Base-by-base conservation (phyloP, 345 rosid species). In the Anastatica hierochuntica region DNA sequence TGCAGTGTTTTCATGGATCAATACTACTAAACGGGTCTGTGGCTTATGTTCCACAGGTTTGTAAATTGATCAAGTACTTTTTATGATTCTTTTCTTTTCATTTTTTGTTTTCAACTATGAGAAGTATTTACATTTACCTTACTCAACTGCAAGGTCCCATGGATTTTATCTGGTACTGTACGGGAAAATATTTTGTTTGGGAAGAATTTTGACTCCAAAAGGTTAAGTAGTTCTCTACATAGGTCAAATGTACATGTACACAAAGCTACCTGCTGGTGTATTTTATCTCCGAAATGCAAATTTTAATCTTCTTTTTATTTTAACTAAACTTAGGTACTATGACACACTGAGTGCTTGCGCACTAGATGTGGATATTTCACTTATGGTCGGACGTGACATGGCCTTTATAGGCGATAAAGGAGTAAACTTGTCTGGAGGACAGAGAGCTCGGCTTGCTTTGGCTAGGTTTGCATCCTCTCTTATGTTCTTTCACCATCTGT, bases 41-140 rank as follows among this genome's bases (percentile, higher is more conserved):
- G 14, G 87, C 87, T 56, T 90, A 86, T 58, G 96, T 87, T 33
- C 88, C 98, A 14, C 98, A 86, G 98, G 98, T 90, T 50, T 60
- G 49, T 59, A 55, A 15, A 42, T 33, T 60, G 14, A 55, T 26
- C 45, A 51, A 43, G 14, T 3, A 49, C 15, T 39, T 35, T 38
- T 39, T 53, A 45, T 68, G 14, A 12, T 38, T 46, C 34, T 10
- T 49, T 47, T 46, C 18, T 27, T 42, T n/a, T n/a, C n/a, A n/a
- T n/a, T n/a, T n/a, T n/a, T 19, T 50, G 51, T 31, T 43, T 34
- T 33, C 50, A 55, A 53, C 23, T 68, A 10, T 45, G 50, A 42
- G 12, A 54, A 20, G 43, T 53, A 63, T 52, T 35, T 53, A 52
- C 59, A 47, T 60, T 29, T 6, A 16, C 31, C 64, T 38, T 48